Evolutionary conservation across 306 rosid species (phyloP), one percentile per base, ranked within the genome.

Genomic region (Malus asiatica): DNA sequence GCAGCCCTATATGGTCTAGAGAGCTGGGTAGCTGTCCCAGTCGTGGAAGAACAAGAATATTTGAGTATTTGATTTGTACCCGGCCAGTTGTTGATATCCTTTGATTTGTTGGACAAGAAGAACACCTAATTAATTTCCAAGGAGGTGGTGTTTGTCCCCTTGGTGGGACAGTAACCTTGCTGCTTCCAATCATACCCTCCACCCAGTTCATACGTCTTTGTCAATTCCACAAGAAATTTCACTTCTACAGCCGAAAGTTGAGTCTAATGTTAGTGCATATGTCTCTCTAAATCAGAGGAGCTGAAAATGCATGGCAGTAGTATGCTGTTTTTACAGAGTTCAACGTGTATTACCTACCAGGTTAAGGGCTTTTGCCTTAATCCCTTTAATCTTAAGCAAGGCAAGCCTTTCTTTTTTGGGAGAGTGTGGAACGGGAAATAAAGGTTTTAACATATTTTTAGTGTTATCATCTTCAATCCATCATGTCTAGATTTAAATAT

Each of bases 141-240:
- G 67, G 33, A 61, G 59, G 6, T 10, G 27, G 61, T 55, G 33
- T 77, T 77, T 70, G 77, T 63, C 86, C 86, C 65, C 76, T 11
- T 23, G 76, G 80, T 78, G 86, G 83, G 86, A 78, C 86, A 83
- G 23, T 78, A 67, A 27, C 42, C 62, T 78, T 65, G 20, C 77
- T 19, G 70, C 66, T 18, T 58, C 66, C 52, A 65, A 66, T 83
- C 58, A 78, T 67, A 74, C 72, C 66, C 71, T 78, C 83, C 83
- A 74, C 76, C 75, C 23, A 38, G 16, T 65, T 19, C 70, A 65
- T 35, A 55, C 58, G 79, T 69, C 77, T 69, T 77, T 78, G 52
- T 69, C 80, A 78, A 66, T 42, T 48, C 38, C 44, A 60, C 20
- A 57, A 67, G n/a, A 78, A 38, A 67, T 25, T 75, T 70, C 73